Base-by-base conservation (phyloP, 1,139 yeast species). In the Diutina rugosa region DNA sequence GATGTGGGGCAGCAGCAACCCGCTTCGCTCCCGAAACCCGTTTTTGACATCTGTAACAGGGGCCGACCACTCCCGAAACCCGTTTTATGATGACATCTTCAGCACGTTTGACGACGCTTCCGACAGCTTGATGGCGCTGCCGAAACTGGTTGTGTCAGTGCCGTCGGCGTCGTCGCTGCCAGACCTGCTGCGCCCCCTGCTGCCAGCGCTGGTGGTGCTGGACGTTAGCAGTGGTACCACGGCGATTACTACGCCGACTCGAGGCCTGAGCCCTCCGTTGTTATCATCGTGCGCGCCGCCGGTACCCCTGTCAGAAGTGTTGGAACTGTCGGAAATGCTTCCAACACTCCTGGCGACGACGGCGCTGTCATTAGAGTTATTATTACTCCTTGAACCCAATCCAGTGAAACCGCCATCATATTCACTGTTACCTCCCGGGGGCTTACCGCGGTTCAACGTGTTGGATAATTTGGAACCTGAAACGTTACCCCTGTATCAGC, bases 361-460 rank as follows among this genome's bases (percentile, higher is more conserved):
- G n/a, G 12, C 44, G 6, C n/a, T 12, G 21, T 38, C 51, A 6
- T n/a, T 47, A 16, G 53, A 49, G 16, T 32, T 16, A 5, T 18
- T 49, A 4, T 9, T 49, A n/a, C 6, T 74, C 58, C 66, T 82
- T 18, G 84, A 82, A 57, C 83, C 84, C 0, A 38, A 55, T 1
- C 85, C 86, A 0, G 78, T 74, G 0, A 61, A 56, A 5, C 83
- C 86, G 0, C 85, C 86, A 2, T 61, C 66, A 4, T 81, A 81
- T 59, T 64, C 63, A 18, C 64, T 71, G 4, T 63, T 76, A 49
- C 76, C 79, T 8, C 80, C 80, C 0, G 80, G 80, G 1, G 80
- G 80, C 21, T 78, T 75, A 69, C 84, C 71, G 10, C 70, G 71
- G 56, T 82, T 67, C 62, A 87, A 90, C 0, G 69, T 83, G 1